phyloP scores from a whole-genome alignment of 106 monocot species.

The Narthecium ossifragum region DNA sequence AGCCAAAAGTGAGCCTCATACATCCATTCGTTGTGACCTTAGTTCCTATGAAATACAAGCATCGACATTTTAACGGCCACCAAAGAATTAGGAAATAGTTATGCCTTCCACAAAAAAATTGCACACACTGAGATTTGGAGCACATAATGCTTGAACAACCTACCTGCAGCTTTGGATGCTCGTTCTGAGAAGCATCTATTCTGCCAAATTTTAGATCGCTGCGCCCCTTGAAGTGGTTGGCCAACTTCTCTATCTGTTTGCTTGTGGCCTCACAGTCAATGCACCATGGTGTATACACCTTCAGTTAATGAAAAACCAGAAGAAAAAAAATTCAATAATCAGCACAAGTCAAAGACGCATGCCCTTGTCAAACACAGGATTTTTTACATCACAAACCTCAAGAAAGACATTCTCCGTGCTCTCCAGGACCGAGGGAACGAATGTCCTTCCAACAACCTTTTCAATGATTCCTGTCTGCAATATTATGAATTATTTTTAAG shows the following conservation, averaged over 20 bases:
- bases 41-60: too few species aligned
- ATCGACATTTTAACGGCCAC: too few species aligned
- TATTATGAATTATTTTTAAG: too few species aligned
- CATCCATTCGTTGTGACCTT: too few species aligned
- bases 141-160: constrained; percentile 6
- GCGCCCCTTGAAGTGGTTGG: constrained; percentile 56
- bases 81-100: too few species aligned
- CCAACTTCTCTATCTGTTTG: constrained; percentile 68
- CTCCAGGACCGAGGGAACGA: constrained; percentile 62
- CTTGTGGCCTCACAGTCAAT: constrained; percentile 80
- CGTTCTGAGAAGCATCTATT: constrained; percentile 89
- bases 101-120: too few species aligned
- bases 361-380: too few species aligned
- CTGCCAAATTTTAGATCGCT: constrained; percentile 64
- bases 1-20: too few species aligned
- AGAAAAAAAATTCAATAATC: too few species aligned
- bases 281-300: constrained; percentile 91
- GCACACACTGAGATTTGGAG: too few species aligned
- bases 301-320: neutral
- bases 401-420: constrained; percentile 74
- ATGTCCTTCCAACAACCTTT: constrained; percentile 87
- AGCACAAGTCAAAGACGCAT: too few species aligned
- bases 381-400: constrained; percentile 48
- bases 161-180: constrained; percentile 91
- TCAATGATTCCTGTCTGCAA: constrained; percentile 56